Conservation (phyloP, 140 eudicot genomes). For the Flaveria floridana region DNA sequence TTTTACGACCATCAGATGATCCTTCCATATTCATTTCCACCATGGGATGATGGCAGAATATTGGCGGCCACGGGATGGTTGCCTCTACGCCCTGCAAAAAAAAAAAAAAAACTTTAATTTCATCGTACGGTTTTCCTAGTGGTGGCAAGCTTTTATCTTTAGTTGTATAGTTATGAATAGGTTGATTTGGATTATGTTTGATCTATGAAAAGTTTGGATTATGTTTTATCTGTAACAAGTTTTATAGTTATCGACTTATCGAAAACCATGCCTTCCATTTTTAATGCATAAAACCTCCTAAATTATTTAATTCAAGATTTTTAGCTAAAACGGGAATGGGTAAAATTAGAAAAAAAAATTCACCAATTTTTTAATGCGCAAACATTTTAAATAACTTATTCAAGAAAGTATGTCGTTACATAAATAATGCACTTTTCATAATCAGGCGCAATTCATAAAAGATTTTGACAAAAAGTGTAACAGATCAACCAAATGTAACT, state of each 20-base stretch:
- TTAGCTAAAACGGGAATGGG: too few relatives aligned
- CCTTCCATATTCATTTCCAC: conserved; percentile 72
- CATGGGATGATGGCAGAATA: conserved; percentile 64
- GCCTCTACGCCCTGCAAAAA: conserved; percentile 67
- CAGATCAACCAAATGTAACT: neutral
- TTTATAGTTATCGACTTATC: neutral
- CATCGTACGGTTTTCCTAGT: neutral
- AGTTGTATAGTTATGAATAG: too few relatives aligned
- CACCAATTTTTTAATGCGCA: neutral
- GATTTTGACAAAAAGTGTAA: neutral
- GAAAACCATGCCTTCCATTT: neutral
- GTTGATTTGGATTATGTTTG: too few relatives aligned
- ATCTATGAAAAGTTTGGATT: too few relatives aligned
- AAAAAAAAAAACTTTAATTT: neutral
- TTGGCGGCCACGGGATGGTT: conserved; percentile 57
- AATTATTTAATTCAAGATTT: neutral
- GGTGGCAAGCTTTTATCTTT: neutral
- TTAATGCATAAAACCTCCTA: neutral
- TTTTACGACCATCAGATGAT: conserved; percentile 45
- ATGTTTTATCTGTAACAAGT: too few relatives aligned
- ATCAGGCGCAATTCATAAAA: too few relatives aligned
- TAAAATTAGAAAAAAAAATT: too few relatives aligned
- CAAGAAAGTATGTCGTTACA: too few relatives aligned
- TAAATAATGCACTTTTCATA: too few relatives aligned
- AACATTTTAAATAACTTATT: neutral